Conservation (phyloP, 179 eudicot genomes). For the Spinacia oleracea region DNA sequence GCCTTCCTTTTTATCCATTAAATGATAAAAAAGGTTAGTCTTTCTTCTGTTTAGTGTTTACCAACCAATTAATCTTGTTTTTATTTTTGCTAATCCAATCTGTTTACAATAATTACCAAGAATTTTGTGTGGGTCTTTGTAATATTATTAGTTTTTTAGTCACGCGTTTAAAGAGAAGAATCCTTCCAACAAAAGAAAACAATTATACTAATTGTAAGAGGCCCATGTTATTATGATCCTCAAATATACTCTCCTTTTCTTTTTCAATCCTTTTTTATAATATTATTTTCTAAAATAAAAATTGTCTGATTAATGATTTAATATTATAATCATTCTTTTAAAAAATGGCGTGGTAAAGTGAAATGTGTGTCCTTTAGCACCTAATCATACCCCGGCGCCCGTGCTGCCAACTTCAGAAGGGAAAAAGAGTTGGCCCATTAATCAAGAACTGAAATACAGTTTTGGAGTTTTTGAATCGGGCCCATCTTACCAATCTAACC, state of each 20-base stretch:
- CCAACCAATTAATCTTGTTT: not conserved
- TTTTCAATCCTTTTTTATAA: not conserved
- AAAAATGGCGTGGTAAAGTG: constrained; percentile 14
- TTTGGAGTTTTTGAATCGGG: constrained; percentile 14
- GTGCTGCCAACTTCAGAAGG: constrained; percentile 20
- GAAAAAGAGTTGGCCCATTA: constrained; percentile 15
- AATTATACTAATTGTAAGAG: not conserved
- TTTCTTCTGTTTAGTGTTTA: not conserved
- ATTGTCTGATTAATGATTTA: not conserved
- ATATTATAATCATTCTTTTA: not conserved
- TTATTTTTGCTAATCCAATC: constrained; percentile 8
- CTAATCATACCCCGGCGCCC: constrained; percentile 18
- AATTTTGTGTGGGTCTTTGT: constrained; percentile 25
- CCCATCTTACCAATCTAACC: constrained; percentile 6
- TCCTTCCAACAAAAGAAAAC: constrained; percentile 27
- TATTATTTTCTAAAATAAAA: not conserved
- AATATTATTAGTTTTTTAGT: constrained; percentile 32
- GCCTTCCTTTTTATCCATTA: too few relatives aligned
- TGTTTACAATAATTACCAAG: constrained; percentile 12
- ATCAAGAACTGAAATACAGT: constrained; percentile 14
- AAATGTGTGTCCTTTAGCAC: constrained; percentile 26
- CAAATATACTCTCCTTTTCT: not conserved
- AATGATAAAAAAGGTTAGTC: too few relatives aligned
- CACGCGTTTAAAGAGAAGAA: constrained; percentile 44
- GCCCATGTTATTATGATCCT: constrained; percentile 17